A percentile compares a stretch with the other conserved stretches of the same genome.
Conservation (phyloP, 2,329 filamentous ascomycete species). For the Fusarium xylarioides region DNA sequence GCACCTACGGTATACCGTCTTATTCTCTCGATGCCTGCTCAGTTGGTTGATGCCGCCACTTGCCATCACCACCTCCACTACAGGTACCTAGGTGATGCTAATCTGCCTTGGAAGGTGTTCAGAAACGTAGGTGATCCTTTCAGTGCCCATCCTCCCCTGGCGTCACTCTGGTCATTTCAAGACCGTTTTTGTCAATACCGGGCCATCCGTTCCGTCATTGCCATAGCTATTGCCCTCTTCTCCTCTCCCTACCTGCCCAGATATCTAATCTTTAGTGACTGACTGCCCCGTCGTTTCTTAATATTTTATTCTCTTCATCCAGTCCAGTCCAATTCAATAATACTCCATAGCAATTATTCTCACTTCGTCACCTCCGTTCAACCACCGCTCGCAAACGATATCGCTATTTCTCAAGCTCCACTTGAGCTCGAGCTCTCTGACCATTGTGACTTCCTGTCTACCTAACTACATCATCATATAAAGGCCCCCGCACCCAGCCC, state of each 20-base stretch:
- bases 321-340: background rate
- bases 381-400: slow-evolving; percentile 8
- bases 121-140: slow-evolving; percentile 16
- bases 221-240: background rate
- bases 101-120: slow-evolving; percentile 29
- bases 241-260: background rate
- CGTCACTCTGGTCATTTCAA: slow-evolving; percentile 21
- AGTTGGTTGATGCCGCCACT: slow-evolving; percentile 2
- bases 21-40: slow-evolving; percentile 1
- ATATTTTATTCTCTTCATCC: slow-evolving; percentile 1
- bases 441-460: background rate
- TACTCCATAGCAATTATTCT: background rate
- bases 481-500: slow-evolving; percentile 17
- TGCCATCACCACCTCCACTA: background rate
- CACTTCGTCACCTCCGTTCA: background rate
- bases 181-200: slow-evolving; percentile 6
- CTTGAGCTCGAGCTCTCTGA: background rate
- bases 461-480: slow-evolving; percentile 19
- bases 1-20: background rate
- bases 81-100: background rate
- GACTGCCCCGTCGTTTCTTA: background rate
- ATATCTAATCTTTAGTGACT: background rate
- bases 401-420: slow-evolving; percentile 13
- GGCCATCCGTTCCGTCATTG: slow-evolving; percentile 30
- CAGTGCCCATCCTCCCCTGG: slow-evolving; percentile 26